These are phyloP conservation scores for Zanthoxylum bungeanum DNA, from an alignment of 345 rosid species.

Conservation along the genomic window DNA sequence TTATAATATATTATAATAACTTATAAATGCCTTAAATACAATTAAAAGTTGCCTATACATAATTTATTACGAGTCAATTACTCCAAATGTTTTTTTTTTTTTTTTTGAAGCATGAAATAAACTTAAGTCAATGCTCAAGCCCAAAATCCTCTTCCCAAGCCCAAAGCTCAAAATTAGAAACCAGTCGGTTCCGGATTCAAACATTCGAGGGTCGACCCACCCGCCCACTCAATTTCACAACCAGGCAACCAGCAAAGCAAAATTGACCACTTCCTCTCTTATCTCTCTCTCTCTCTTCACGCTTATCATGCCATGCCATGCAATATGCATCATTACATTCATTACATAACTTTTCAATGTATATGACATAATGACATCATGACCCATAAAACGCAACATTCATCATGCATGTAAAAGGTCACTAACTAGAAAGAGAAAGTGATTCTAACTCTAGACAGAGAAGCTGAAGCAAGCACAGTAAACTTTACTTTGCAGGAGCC, in stretches of 20 bases:
- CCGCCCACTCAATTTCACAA: not conserved
- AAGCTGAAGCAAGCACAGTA: not conserved
- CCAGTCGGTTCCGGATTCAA: not conserved
- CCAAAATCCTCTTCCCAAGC: too few relatives aligned
- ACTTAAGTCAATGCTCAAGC: not conserved
- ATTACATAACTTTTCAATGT: not conserved
- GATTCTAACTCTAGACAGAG: not conserved
- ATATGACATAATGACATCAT: too few relatives aligned
- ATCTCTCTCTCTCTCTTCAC: conserved; percentile 7
- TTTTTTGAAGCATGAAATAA: too few relatives aligned
- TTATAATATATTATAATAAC: too few relatives aligned
- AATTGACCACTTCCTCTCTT: not conserved
- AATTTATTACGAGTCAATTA: too few relatives aligned
- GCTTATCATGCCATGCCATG: not conserved
- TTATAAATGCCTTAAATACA: too few relatives aligned
- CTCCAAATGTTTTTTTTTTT: too few relatives aligned
- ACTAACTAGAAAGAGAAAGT: conserved; percentile 1
- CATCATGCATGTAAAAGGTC: conserved; percentile 3
- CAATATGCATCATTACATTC: not conserved
- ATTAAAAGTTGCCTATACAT: too few relatives aligned
- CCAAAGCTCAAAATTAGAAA: not conserved
- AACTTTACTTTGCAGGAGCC: not conserved
- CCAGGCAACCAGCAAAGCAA: not conserved
- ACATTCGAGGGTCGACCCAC: not conserved
- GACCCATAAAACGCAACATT: not conserved